Conservation (phyloP, 225 moss, liverwort and hornwort genomes). For the Ulota crispa region DNA sequence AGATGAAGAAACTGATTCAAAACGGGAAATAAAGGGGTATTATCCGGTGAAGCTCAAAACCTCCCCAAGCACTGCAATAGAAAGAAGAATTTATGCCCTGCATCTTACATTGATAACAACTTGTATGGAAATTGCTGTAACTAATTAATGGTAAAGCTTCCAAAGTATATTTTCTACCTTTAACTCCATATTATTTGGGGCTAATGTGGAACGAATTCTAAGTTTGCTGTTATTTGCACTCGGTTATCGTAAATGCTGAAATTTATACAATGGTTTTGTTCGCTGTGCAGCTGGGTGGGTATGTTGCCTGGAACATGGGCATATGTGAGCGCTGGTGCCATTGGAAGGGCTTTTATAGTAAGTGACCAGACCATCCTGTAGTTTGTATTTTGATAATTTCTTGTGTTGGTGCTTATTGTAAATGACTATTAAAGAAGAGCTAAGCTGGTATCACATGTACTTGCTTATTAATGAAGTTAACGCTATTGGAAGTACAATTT, state of each 20-base stretch:
- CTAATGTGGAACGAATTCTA: background rate
- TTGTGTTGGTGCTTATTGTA: background rate
- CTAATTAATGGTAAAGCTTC: background rate
- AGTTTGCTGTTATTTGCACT: background rate
- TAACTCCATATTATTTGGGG: rapidly evolving
- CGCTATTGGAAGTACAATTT: background rate
- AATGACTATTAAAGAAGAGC: background rate
- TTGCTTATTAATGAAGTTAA: background rate
- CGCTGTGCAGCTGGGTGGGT: conserved; percentile 81
- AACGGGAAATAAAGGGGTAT: no score
- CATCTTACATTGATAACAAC: background rate
- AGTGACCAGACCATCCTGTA: conserved; percentile 26
- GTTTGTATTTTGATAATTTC: background rate
- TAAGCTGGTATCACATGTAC: background rate
- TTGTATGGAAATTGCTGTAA: background rate
- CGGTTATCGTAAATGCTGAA: background rate
- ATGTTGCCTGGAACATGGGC: conserved; percentile 99
- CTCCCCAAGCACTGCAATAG: background rate
- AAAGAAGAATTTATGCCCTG: background rate
- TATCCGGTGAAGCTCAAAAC: no score
- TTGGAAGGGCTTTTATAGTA: conserved; percentile 85
- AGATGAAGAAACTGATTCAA: no score
- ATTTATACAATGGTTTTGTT: background rate
- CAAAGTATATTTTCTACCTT: background rate
- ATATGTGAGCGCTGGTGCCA: conserved; percentile 92